These are phyloP conservation scores for Durotheca rogersii DNA, from an alignment of 495 filamentous ascomycete genomes.

Conservation along the genomic window DNA sequence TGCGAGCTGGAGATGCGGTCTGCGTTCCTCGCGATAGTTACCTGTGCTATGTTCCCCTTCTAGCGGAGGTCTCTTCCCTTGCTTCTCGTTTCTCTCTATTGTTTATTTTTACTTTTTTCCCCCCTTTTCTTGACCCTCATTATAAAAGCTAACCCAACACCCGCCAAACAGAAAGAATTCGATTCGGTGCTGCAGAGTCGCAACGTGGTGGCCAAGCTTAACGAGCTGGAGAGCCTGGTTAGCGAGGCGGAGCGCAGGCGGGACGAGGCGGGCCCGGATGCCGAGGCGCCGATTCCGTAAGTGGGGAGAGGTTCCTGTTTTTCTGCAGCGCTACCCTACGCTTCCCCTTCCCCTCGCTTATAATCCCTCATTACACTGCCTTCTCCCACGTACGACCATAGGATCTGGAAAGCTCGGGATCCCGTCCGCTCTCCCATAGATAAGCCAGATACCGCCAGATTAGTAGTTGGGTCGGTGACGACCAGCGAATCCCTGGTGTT, in stretches of 20 bases:
- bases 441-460: conserved; percentile 41
- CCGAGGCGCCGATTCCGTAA: conserved; percentile 48
- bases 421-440: conserved; percentile 55
- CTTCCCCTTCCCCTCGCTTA: too few species aligned
- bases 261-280: conserved; percentile 44
- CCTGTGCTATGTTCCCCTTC: too few species aligned
- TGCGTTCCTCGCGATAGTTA: too few species aligned
- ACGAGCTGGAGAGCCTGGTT: conserved; percentile 78
- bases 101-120: too few species aligned
- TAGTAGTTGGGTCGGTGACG: conserved; percentile 54
- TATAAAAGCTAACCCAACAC: neutral
- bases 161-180: conserved; percentile 62
- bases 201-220: conserved; percentile 71
- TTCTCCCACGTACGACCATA: conserved; percentile 47
- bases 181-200: conserved; percentile 70
- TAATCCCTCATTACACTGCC: conserved; percentile 6
- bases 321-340: too few species aligned
- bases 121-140: too few species aligned
- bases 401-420: conserved; percentile 46
- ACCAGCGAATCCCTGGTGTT: conserved; percentile 52
- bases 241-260: conserved; percentile 64
- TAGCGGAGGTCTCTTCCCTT: too few species aligned
- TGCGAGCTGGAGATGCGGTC: too few species aligned
- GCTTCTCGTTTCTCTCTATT: too few species aligned
- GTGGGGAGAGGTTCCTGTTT: conserved; percentile 21